Evolutionary conservation across 2,329 filamentous ascomycete genomes (phyloP), one percentile per base, ranked within the genome.

Genomic region (Calonectria multiphialidica): DNA sequence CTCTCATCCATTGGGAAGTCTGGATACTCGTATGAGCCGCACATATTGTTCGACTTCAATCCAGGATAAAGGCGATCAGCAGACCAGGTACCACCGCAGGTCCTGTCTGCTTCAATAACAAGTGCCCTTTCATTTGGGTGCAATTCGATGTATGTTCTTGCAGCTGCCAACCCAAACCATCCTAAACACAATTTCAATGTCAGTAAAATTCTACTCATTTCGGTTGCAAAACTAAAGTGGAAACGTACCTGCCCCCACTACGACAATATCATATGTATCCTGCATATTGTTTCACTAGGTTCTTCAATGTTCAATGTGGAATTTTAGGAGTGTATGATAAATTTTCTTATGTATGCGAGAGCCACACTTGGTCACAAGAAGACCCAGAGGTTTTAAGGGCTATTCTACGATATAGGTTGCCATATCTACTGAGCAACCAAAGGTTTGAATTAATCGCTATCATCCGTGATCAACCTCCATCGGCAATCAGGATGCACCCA

Each of bases 1-100:
- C 80, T 83, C 4, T 84, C 83, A 37, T 81, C 80, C 89, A 93
- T 90, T 16, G 90, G 90, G 69, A 91, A 91, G 73, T 93, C 91
- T 9, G 87, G 87, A 75, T 87, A 92, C 77, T 93, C 91, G 76
- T 91, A 92, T 0, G 88, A 88, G 18, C 91, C 91, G 15, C 88
- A 79, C 77, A 92, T 84, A 75, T 93, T 93, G 81, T 93, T 93
- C 8, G 89, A 88, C 70, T 89, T 90, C 53, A 93, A 84, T 4
- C 89, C 89, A 0, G 88, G 87, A 80, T 93, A 90, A 1, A 92
- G 82, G 0, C 90, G 86, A 23, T 90, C 82, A 55, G 87, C 82
- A 8, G 88, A 86, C 91, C 91, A 93, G 16, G 89, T 88, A 9
- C 91, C 91, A 1, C 91, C 91, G 47, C 89, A 79, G 3, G 87